Conservation (phyloP, 1,139 yeast genomes). For the Debaryomyces robertsiae region DNA sequence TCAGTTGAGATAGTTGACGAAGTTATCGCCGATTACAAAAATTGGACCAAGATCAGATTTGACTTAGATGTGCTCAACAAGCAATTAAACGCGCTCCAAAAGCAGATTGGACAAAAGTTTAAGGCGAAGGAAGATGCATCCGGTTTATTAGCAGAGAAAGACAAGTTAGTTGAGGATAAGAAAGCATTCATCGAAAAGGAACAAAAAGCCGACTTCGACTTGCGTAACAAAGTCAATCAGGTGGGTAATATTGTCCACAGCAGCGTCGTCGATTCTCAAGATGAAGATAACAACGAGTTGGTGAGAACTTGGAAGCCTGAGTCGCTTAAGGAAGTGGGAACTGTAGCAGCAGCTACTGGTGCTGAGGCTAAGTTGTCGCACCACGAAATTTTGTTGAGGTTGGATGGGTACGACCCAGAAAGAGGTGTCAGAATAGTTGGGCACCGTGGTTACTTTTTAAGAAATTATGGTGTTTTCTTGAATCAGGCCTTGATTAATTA, state of each 20-base stretch:
- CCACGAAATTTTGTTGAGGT: conserved; percentile 89
- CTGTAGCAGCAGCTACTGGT: conserved; percentile 72
- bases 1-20: conserved; percentile 95
- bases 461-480: conserved; percentile 93
- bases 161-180: conserved; percentile 69
- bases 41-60: conserved; percentile 91
- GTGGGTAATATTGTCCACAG: conserved; percentile 95
- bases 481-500: conserved; percentile 98
- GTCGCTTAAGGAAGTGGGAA: conserved; percentile 54
- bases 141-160: conserved; percentile 81
- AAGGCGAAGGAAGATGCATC: conserved; percentile 94
- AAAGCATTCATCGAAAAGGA: conserved; percentile 66
- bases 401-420: conserved; percentile 98
- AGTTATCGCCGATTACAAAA: conserved; percentile 85
- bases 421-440: conserved; percentile 98
- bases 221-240: conserved; percentile 79
- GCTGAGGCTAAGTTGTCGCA: conserved; percentile 84
- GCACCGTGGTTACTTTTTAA: conserved; percentile 96
- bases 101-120: conserved; percentile 87
- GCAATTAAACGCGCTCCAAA: conserved; percentile 82
- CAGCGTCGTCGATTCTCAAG: conserved; percentile 80
- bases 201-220: conserved; percentile 73
- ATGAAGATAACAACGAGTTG: conserved; percentile 89
- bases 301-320: conserved; percentile 87
- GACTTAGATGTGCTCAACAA: conserved; percentile 90